These are phyloP conservation scores for Parachaetomium inaequale DNA, from an alignment of 495 filamentous ascomycete species.

Conservation along the genomic window DNA sequence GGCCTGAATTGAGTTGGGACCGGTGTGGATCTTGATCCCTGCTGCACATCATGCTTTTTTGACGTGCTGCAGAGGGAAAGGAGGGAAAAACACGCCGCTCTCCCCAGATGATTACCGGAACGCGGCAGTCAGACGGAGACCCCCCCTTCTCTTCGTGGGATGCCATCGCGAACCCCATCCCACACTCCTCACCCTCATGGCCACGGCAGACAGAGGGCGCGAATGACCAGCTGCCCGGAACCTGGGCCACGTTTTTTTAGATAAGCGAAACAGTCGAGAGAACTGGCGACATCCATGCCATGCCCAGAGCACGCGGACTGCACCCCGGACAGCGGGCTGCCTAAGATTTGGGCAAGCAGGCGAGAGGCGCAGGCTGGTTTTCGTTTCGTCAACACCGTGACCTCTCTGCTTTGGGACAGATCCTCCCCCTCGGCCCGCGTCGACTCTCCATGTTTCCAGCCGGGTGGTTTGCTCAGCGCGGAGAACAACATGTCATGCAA, in stretches of 20 bases:
- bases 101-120: conserved; percentile 2
- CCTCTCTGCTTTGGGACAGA: not conserved
- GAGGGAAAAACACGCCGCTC: not conserved
- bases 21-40: conserved; percentile 25
- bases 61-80: not conserved
- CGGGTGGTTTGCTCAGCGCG: not conserved
- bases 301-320: not conserved
- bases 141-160: not conserved
- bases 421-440: not conserved
- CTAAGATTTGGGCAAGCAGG: not conserved
- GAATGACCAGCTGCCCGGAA: not conserved
- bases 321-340: not conserved
- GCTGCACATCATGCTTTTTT: conserved; percentile 29
- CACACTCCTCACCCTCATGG: not conserved
- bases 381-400: not conserved
- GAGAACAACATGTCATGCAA: not conserved
- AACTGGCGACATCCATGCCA: not conserved
- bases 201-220: not conserved
- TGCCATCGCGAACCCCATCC: not conserved
- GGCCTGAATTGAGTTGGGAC: conserved; percentile 17
- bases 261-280: not conserved
- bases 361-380: not conserved
- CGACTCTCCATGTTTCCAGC: not conserved
- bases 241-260: conserved; percentile 3
- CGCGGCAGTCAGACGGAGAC: not conserved